phyloP scores from a whole-genome alignment of 2,329 filamentous ascomycete species.

The Alternaria gansuensis region DNA sequence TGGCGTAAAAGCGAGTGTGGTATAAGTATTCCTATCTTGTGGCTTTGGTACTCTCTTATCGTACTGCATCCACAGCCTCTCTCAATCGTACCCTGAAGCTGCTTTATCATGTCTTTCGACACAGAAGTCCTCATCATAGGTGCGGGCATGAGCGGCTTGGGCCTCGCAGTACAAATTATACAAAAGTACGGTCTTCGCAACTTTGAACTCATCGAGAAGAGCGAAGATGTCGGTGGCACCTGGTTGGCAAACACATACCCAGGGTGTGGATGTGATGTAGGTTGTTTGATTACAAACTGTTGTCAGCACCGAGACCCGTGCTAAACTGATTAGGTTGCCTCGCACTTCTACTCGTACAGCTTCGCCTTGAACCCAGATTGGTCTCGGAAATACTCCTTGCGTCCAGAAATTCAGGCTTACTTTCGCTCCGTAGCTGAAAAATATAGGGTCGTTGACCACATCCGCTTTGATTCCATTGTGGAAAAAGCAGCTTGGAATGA shows the following conservation, averaged over 20 bases:
- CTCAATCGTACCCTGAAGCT: not conserved
- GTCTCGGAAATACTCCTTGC: conserved; percentile 65
- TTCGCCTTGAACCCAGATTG: conserved; percentile 68
- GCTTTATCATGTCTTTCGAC: conserved; percentile 47
- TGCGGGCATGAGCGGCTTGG: conserved; percentile 60
- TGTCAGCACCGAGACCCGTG: not conserved
- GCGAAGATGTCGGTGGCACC: conserved; percentile 50
- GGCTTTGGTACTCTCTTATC: not conserved
- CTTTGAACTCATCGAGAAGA: conserved; percentile 59
- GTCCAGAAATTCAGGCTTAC: conserved; percentile 66
- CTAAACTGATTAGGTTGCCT: conserved; percentile 35
- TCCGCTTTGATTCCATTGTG: conserved; percentile 58
- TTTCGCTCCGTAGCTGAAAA: conserved; percentile 53
- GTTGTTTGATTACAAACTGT: not conserved
- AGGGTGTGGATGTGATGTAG: conserved; percentile 49
- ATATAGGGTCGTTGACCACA: conserved; percentile 53
- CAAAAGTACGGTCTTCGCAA: conserved; percentile 51
- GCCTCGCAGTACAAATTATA: conserved; percentile 58
- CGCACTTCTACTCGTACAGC: conserved; percentile 69
- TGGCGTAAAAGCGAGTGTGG: not conserved
- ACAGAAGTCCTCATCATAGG: conserved; percentile 61
- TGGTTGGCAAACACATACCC: conserved; percentile 49
- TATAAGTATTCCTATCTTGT: conserved; percentile 17
- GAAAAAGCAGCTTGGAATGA: conserved; percentile 58
- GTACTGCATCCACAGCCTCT: not conserved